These are phyloP conservation scores for Cystobasidium pallidum DNA, from an alignment of 1,284 basidiomycete species.

Conservation along the genomic window DNA sequence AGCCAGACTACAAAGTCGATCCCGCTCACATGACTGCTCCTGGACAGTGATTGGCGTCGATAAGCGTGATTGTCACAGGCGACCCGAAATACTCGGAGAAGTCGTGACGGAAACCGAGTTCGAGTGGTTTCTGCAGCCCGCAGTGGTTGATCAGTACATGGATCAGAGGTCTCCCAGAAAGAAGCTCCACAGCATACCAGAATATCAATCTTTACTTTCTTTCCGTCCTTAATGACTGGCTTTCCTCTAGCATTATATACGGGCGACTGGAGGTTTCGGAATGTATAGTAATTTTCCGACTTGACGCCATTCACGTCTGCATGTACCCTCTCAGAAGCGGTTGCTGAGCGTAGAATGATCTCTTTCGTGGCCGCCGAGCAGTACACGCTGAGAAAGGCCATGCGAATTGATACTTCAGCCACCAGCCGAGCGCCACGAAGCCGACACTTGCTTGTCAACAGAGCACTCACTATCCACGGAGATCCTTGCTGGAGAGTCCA, in stretches of 20 bases:
- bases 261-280: conserved; percentile 29
- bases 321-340: conserved; percentile 46
- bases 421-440: not conserved
- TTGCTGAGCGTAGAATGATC: conserved; percentile 6
- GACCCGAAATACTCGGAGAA: conserved; percentile 63
- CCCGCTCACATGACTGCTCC: conserved; percentile 80
- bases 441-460: too few relatives aligned
- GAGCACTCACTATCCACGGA: conserved; percentile 4
- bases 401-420: too few relatives aligned
- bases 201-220: conserved; percentile 39
- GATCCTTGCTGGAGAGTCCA: conserved; percentile 30
- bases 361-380: conserved; percentile 27
- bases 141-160: not conserved
- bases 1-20: not conserved
- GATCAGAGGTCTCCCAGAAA: not conserved
- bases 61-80: conserved; percentile 70
- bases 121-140: conserved; percentile 44
- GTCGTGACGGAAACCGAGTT: conserved; percentile 40
- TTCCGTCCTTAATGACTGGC: conserved; percentile 26
- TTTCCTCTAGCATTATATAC: conserved; percentile 24
- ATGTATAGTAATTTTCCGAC: conserved; percentile 37
- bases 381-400: conserved; percentile 35
- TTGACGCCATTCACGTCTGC: conserved; percentile 24
- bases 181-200: conserved; percentile 15
- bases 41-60: conserved; percentile 93